phyloP scores from a whole-genome alignment of 2,329 filamentous ascomycete species.

The Beauveria bassiana region DNA sequence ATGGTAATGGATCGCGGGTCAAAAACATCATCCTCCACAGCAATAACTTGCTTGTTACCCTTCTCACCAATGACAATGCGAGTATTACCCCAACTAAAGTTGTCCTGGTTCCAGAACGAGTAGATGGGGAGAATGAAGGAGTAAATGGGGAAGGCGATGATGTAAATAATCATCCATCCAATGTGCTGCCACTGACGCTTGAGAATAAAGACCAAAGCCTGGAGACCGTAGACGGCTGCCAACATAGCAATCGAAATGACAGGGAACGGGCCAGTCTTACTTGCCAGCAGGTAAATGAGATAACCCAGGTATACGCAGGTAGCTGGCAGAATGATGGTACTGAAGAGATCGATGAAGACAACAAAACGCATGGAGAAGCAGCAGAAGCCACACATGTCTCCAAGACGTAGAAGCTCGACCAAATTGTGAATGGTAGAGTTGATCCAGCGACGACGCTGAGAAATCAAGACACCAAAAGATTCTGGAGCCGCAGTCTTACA shows the following conservation, averaged over 20 bases:
- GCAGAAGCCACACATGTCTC: constrained; percentile 97
- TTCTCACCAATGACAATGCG: constrained; percentile 95
- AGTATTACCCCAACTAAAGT: constrained; percentile 98
- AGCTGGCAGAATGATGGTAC: constrained; percentile 85
- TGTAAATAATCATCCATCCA: constrained; percentile 99
- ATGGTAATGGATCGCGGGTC: constrained; percentile 89
- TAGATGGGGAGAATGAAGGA: constrained; percentile 87
- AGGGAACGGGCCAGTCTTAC: constrained; percentile 66
- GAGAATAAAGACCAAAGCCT: constrained; percentile 91
- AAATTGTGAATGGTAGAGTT: constrained; percentile 98
- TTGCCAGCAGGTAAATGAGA: constrained; percentile 72
- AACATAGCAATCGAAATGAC: constrained; percentile 83
- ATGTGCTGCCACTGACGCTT: constrained; percentile 98
- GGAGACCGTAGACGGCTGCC: constrained; percentile 87
- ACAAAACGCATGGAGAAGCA: constrained; percentile 98
- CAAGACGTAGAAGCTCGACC: constrained; percentile 79
- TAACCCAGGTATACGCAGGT: constrained; percentile 83
- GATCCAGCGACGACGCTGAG: constrained; percentile 98
- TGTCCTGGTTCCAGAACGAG: constrained; percentile 99
- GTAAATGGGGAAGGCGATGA: constrained; percentile 91
- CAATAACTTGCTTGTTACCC: constrained; percentile 82
- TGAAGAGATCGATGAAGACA: constrained; percentile 87
- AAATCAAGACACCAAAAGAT: constrained; percentile 86
- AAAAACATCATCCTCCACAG: constrained; percentile 76
- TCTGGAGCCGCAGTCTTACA: constrained; percentile 91